phyloP scores from a whole-genome alignment of 2,329 filamentous ascomycete genomes.

The Diplodia seriata region DNA sequence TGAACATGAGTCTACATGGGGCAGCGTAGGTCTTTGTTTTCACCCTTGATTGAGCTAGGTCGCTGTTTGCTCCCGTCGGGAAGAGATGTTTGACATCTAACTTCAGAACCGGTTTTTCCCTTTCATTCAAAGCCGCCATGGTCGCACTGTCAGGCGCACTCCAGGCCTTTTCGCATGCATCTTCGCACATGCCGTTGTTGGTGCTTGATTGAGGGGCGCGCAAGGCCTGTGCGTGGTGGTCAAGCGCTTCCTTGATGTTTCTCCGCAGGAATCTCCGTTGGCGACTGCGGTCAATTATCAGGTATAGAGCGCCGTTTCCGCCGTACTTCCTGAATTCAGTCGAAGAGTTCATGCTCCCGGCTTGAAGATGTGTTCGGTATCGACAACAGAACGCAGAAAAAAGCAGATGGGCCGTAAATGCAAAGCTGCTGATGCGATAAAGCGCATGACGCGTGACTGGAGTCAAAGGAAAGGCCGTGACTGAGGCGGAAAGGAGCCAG shows the following conservation, averaged over 20 bases:
- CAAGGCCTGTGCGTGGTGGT: slow-evolving; percentile 36
- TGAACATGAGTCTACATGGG: slow-evolving; percentile 26
- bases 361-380: background rate
- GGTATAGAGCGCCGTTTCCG: slow-evolving; percentile 41
- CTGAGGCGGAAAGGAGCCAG: background rate
- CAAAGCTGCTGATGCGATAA: slow-evolving; percentile 9
- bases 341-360: slow-evolving; percentile 40
- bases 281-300: slow-evolving; percentile 38
- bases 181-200: background rate
- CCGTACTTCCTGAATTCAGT: slow-evolving; percentile 34
- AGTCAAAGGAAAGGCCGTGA: slow-evolving; percentile 2
- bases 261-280: slow-evolving; percentile 40
- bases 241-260: slow-evolving; percentile 38
- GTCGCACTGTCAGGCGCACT: slow-evolving; percentile 41
- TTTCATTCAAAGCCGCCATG: slow-evolving; percentile 35
- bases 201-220: slow-evolving; percentile 9
- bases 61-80: background rate
- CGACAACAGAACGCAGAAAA: slow-evolving; percentile 1
- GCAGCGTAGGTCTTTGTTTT: slow-evolving; percentile 2
- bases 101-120: slow-evolving; percentile 34
- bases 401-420: background rate
- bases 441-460: slow-evolving; percentile 28
- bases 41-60: background rate
- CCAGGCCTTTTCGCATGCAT: slow-evolving; percentile 37
- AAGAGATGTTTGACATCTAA: slow-evolving; percentile 33